These are phyloP conservation scores for Hibiscus tridactylites DNA, from an alignment of 345 rosid species.

Conservation along the genomic window DNA sequence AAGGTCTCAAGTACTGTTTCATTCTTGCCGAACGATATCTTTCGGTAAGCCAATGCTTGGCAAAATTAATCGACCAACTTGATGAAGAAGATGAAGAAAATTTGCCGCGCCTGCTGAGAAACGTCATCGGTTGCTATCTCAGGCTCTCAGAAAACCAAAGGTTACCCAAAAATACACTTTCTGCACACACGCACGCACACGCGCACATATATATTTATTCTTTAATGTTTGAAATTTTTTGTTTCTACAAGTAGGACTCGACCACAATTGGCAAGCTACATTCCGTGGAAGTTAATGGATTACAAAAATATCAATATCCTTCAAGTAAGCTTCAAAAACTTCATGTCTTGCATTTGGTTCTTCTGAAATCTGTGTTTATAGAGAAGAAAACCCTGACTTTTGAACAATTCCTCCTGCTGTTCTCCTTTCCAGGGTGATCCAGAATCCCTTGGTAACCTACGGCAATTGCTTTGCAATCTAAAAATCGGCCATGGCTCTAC, in stretches of 20 bases:
- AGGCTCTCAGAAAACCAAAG: constrained; percentile 40
- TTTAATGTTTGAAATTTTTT: not conserved
- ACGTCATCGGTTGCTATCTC: constrained; percentile 33
- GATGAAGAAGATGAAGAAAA: not conserved
- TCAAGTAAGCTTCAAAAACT: constrained; percentile 20
- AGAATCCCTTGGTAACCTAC: not conserved
- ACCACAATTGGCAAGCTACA: not conserved
- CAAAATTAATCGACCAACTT: constrained; percentile 20
- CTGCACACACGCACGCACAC: too few species aligned
- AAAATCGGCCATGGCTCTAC: not conserved
- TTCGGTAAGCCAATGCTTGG: constrained; percentile 21
- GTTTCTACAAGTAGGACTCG: constrained; percentile 17
- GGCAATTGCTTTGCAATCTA: constrained; percentile 14
- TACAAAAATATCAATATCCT: constrained; percentile 9
- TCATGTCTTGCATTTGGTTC: not conserved
- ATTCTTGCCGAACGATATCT: constrained; percentile 25
- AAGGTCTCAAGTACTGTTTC: constrained; percentile 42
- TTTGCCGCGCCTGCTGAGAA: constrained; percentile 23
- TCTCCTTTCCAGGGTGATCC: constrained; percentile 20
- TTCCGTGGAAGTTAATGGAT: constrained; percentile 19
- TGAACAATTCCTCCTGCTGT: not conserved
- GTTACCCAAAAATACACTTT: constrained; percentile 17
- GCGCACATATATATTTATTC: too few species aligned
- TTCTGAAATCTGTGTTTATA: too few species aligned
- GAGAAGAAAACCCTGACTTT: not conserved